A percentile compares a stretch with the other conserved stretches of the same genome.
Evolutionary conservation across 2,329 filamentous ascomycete genomes (phyloP).

Genomic region (Xylaria sp.): DNA sequence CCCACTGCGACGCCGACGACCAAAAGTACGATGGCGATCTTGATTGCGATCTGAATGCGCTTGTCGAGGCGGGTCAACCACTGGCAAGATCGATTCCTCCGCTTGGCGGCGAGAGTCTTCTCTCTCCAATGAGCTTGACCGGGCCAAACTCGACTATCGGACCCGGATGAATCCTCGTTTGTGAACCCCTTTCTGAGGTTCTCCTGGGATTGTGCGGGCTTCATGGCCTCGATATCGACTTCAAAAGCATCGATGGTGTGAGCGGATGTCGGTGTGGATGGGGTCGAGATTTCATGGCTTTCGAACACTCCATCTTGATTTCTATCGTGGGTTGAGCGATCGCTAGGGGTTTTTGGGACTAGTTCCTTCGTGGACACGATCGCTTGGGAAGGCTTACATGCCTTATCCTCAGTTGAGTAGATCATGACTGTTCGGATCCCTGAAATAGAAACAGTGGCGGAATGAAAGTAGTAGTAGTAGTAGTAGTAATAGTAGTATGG

Average conservation of each 20-base stretch:
- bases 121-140: slow-evolving; percentile 69
- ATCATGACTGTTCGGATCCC: slow-evolving; percentile 31
- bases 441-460: slow-evolving; percentile 2
- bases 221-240: slow-evolving; percentile 66
- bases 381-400: slow-evolving; percentile 36
- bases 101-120: slow-evolving; percentile 68
- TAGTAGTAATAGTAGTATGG: background rate
- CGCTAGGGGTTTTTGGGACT: slow-evolving; percentile 18
- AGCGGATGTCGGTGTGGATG: slow-evolving; percentile 59
- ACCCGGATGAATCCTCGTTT: slow-evolving; percentile 52
- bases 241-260: slow-evolving; percentile 64
- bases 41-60: slow-evolving; percentile 64
- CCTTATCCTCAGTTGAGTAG: slow-evolving; percentile 34
- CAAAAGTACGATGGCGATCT: slow-evolving; percentile 64
- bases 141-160: slow-evolving; percentile 69
- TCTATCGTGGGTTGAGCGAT: slow-evolving; percentile 36
- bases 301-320: slow-evolving; percentile 46
- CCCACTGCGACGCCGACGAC: slow-evolving; percentile 65
- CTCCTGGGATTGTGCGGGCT: slow-evolving; percentile 55
- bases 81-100: slow-evolving; percentile 61
- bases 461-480: background rate
- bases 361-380: slow-evolving; percentile 41
- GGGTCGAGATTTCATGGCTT: slow-evolving; percentile 51
- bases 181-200: slow-evolving; percentile 51
- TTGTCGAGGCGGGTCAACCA: slow-evolving; percentile 65